phyloP scores from a whole-genome alignment of 2,329 filamentous ascomycete species.

The Colletotrichum horii region DNA sequence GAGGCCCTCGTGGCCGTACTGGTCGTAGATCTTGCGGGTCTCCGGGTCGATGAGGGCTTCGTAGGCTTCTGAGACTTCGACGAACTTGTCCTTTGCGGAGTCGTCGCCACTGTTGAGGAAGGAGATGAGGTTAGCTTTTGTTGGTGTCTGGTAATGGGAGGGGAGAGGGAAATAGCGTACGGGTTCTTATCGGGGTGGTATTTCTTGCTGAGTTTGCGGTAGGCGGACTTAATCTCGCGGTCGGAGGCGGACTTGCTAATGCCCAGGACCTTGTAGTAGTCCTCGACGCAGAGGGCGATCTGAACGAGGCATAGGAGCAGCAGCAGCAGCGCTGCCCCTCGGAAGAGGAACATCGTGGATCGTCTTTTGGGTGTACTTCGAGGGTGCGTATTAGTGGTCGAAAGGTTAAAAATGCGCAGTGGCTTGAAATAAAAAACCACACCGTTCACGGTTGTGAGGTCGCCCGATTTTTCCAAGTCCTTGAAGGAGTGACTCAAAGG shows the following conservation, averaged over 20 bases:
- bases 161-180: conserved; percentile 54
- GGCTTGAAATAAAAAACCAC: not conserved
- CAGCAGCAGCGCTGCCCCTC: conserved; percentile 51
- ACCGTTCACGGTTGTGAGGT: not conserved
- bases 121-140: not conserved
- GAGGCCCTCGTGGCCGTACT: conserved; percentile 90
- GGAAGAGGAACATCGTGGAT: conserved; percentile 58
- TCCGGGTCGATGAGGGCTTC: conserved; percentile 84
- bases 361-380: conserved; percentile 6
- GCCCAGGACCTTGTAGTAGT: conserved; percentile 86
- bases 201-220: conserved; percentile 90
- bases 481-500: conserved; percentile 9
- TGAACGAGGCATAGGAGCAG: conserved; percentile 60
- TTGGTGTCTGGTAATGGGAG: not conserved
- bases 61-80: conserved; percentile 93
- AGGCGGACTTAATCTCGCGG: conserved; percentile 91
- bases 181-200: conserved; percentile 98
- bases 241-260: conserved; percentile 81
- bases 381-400: not conserved
- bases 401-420: not conserved
- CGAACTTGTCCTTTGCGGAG: conserved; percentile 86
- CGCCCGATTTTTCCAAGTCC: not conserved
- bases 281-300: conserved; percentile 64
- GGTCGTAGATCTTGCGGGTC: conserved; percentile 88
- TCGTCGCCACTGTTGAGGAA: conserved; percentile 68